These are phyloP conservation scores for Rostrohypoxylon terebratum DNA, from an alignment of 495 filamentous ascomycete genomes.

Conservation along the genomic window DNA sequence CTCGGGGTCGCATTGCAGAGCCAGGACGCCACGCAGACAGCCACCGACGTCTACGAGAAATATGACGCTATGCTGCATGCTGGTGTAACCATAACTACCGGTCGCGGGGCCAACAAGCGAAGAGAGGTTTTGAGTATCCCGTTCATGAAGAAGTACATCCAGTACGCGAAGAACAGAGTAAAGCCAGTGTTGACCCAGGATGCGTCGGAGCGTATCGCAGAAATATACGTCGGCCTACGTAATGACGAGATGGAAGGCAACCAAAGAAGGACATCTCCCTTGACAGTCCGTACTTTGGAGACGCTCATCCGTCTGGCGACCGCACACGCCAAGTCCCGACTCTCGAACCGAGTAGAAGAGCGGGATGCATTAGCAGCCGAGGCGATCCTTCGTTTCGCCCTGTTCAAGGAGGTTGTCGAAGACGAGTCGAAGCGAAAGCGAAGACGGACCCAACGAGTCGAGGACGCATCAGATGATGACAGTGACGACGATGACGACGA, in stretches of 20 bases:
- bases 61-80: conserved; percentile 96
- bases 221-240: conserved; percentile 91
- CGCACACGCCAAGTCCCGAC: conserved; percentile 92
- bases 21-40: conserved; percentile 73
- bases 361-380: conserved; percentile 91
- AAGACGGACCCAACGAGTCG: conserved; percentile 62
- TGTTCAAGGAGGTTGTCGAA: conserved; percentile 97
- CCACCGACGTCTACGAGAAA: conserved; percentile 95
- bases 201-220: conserved; percentile 90
- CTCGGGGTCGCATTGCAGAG: conserved; percentile 90
- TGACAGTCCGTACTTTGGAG: conserved; percentile 97
- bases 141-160: conserved; percentile 99
- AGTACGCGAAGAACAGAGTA: conserved; percentile 94
- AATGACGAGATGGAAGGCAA: conserved; percentile 97
- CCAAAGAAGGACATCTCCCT: conserved; percentile 90
- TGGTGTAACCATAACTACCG: conserved; percentile 80
- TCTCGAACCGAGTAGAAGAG: conserved; percentile 93
- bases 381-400: conserved; percentile 89
- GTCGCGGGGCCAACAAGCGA: conserved; percentile 77
- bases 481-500: conserved; percentile 56
- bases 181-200: conserved; percentile 93
- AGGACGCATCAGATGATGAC: conserved; percentile 51
- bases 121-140: conserved; percentile 95
- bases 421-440: conserved; percentile 84
- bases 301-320: conserved; percentile 97